Conservation (phyloP, 1,139 yeast genomes). For the Trichomonascaceae sp. region DNA sequence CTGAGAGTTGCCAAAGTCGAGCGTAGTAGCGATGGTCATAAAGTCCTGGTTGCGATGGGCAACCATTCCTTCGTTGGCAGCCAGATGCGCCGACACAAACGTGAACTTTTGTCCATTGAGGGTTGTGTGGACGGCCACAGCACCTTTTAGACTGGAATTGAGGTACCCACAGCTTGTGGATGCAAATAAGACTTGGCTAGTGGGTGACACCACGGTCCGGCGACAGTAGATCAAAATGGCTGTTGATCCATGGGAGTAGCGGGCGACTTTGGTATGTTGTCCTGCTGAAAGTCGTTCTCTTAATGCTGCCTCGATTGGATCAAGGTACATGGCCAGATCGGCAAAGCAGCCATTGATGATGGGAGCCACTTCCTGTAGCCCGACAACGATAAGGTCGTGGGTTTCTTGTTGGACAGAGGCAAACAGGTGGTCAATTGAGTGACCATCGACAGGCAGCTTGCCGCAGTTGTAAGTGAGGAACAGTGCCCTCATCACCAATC, state of each 20-base stretch:
- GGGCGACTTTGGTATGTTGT: constrained; percentile 36
- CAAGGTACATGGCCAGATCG: constrained; percentile 30
- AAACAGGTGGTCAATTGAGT: constrained; percentile 1
- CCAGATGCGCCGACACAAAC: constrained; percentile 56
- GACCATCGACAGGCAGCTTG: constrained; percentile 22
- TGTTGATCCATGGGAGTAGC: constrained; percentile 48
- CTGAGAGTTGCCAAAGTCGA: constrained; percentile 49
- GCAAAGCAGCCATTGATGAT: constrained; percentile 49
- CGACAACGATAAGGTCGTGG: constrained; percentile 48
- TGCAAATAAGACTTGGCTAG: constrained; percentile 19
- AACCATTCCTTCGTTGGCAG: constrained; percentile 63
- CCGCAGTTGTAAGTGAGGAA: constrained; percentile 31
- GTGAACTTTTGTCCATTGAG: constrained; percentile 34
- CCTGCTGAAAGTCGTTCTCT: constrained; percentile 17
- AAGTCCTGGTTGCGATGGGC: constrained; percentile 41
- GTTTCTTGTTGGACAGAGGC: constrained; percentile 1
- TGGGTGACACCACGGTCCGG: constrained; percentile 14
- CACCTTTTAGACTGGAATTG: constrained; percentile 57
- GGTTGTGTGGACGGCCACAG: constrained; percentile 43
- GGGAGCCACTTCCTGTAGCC: constrained; percentile 63
- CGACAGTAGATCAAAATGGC: constrained; percentile 42
- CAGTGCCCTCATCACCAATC: constrained; percentile 2
- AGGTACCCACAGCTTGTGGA: constrained; percentile 42
- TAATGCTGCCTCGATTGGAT: constrained; percentile 32
- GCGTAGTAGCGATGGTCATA: constrained; percentile 34